Percentiles rank a stretch among this genome's conserved stretches.
Conservation (phyloP, 192 early-diverging fungal genomes). For the Haplosporangium gracile region DNA sequence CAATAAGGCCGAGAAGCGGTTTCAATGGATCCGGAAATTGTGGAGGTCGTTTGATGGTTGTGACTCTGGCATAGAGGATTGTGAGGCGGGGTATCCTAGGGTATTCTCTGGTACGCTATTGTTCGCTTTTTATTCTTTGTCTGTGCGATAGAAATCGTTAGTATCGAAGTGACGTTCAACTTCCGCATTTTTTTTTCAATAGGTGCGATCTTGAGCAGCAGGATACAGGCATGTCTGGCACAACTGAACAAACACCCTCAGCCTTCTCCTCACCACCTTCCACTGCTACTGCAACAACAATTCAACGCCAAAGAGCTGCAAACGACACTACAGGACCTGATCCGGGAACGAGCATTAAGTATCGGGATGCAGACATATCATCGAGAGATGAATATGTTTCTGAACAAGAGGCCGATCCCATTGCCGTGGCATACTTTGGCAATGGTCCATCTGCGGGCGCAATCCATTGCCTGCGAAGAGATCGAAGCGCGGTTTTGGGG, state of each 20-base stretch:
- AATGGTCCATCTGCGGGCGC: constrained; percentile 34
- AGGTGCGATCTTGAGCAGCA: background rate
- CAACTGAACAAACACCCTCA: background rate
- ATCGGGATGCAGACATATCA: constrained; percentile 19
- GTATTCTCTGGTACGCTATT: background rate
- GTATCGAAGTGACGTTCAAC: too few relatives aligned
- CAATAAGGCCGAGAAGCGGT: background rate
- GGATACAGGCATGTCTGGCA: background rate
- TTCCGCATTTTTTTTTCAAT: too few relatives aligned
- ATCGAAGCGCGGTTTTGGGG: constrained; percentile 8
- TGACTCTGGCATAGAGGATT: background rate
- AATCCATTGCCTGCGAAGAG: constrained; percentile 12
- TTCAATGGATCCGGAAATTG: background rate
- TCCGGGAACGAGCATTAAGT: constrained; percentile 9
- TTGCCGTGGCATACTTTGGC: constrained; percentile 36
- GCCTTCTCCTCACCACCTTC: too few relatives aligned
- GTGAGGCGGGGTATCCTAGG: background rate
- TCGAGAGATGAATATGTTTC: constrained; percentile 28
- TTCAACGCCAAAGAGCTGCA: background rate
- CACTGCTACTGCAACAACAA: background rate
- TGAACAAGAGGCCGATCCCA: constrained; percentile 33
- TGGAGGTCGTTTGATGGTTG: background rate
- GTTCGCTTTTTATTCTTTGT: background rate
- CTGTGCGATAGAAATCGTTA: background rate
- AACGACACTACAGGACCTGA: background rate